Evolutionary conservation across 2,329 filamentous ascomycete genomes (phyloP).

Genomic region (Cladophialophora yegresii): DNA sequence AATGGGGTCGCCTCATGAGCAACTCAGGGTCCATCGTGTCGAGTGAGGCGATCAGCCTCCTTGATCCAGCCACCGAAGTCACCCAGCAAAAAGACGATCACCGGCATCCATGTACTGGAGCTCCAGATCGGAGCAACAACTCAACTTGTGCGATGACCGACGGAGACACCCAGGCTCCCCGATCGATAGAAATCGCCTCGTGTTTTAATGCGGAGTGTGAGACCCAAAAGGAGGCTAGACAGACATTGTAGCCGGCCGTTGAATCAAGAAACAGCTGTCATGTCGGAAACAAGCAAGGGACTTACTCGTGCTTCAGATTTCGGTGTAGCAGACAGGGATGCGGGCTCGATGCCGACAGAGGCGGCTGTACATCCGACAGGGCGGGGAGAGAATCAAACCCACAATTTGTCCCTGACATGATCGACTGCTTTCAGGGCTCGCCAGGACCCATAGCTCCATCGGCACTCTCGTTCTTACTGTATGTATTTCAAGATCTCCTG

Average conservation of each 20-base stretch:
- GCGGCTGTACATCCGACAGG: conserved; percentile 1
- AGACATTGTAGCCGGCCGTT: neutral
- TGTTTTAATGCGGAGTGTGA: neutral
- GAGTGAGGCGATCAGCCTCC: neutral
- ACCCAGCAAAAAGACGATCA: neutral
- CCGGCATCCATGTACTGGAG: neutral
- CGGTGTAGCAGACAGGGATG: neutral
- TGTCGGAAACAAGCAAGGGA: neutral
- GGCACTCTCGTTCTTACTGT: neutral
- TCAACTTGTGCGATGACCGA: neutral
- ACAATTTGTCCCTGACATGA: neutral
- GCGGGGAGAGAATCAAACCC: neutral
- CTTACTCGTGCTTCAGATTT: conserved; percentile 1
- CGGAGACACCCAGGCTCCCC: neutral
- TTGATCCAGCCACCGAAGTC: neutral
- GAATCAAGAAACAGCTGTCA: neutral
- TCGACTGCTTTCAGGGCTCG: neutral
- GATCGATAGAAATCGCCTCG: neutral
- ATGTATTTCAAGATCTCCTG: neutral
- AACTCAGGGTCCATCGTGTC: neutral
- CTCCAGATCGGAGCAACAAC: neutral
- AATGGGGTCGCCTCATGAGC: neutral
- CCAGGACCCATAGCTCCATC: neutral
- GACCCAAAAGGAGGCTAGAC: neutral
- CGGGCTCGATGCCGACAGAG: neutral